A percentile compares a stretch with the other conserved stretches of the same genome.
These are phyloP conservation scores for Leishmania braziliensis DNA, from an alignment of 208 protist genomes.

Conservation along the genomic window DNA sequence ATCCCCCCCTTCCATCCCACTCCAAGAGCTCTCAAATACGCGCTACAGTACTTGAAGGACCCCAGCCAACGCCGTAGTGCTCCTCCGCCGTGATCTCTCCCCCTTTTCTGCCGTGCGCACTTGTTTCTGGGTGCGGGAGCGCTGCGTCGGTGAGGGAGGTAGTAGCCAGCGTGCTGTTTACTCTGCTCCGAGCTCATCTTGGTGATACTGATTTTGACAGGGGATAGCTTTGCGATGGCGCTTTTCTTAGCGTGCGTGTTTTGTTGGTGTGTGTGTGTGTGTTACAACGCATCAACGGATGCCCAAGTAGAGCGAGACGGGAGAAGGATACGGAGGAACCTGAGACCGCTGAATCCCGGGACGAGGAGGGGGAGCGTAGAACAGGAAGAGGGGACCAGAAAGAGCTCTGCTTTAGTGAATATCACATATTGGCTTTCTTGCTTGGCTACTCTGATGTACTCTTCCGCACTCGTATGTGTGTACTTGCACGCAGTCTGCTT, in stretches of 20 bases:
- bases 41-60: slow-evolving; percentile 34
- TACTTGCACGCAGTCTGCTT: background rate
- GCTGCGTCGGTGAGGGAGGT: background rate
- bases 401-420: background rate
- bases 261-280: background rate
- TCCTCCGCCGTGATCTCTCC: background rate
- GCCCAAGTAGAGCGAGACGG: background rate
- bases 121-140: background rate
- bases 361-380: background rate
- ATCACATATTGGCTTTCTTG: background rate
- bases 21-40: slow-evolving; percentile 48
- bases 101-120: background rate
- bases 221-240: background rate
- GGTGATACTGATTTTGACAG: background rate
- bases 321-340: background rate
- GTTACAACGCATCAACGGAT: background rate
- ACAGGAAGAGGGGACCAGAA: background rate
- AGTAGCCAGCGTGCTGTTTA: background rate
- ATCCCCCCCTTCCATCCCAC: too few relatives aligned
- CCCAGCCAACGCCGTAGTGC: slow-evolving; percentile 17
- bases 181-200: background rate
- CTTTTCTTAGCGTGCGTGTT: background rate
- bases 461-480: background rate
- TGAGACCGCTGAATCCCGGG: background rate
- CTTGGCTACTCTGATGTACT: background rate